Conservation (phyloP, 257 asterid genomes). For the Anisodus acutangulus region DNA sequence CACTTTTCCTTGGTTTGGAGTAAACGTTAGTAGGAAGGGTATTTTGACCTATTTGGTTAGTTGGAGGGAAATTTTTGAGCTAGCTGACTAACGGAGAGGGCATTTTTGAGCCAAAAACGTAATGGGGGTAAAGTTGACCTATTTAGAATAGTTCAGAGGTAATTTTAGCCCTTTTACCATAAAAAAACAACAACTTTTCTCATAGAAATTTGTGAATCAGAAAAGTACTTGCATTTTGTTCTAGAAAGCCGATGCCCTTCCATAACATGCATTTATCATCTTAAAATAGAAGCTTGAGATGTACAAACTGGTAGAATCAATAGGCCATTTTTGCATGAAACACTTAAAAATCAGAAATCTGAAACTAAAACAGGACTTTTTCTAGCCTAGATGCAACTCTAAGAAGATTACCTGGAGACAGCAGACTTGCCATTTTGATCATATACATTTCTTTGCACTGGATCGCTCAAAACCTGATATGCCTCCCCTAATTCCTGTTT, state of each 20-base stretch:
- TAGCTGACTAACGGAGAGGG: no score
- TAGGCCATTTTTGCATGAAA: not conserved
- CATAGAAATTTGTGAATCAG: not conserved
- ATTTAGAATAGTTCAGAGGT: no score
- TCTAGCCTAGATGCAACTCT: not conserved
- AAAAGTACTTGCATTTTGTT: not conserved
- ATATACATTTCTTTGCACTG: conserved; percentile 72
- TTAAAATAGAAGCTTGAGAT: not conserved
- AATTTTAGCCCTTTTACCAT: no score
- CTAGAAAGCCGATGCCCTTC: not conserved
- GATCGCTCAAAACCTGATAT: conserved; percentile 88
- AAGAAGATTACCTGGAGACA: conserved; percentile 62
- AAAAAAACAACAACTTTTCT: not conserved
- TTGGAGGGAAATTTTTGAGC: no score
- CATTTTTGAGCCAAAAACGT: no score
- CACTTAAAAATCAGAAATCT: not conserved
- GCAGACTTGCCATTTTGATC: conserved; percentile 78
- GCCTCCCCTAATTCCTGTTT: conserved; percentile 87
- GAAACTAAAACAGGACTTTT: not conserved
- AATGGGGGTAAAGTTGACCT: no score
- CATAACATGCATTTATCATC: not conserved
- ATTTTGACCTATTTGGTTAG: not conserved
- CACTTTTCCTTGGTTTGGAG: no score
- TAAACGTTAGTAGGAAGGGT: no score
- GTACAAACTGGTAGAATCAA: not conserved